phyloP scores from a whole-genome alignment of 257 asterid genomes.

The Anisodus tanguticus region DNA sequence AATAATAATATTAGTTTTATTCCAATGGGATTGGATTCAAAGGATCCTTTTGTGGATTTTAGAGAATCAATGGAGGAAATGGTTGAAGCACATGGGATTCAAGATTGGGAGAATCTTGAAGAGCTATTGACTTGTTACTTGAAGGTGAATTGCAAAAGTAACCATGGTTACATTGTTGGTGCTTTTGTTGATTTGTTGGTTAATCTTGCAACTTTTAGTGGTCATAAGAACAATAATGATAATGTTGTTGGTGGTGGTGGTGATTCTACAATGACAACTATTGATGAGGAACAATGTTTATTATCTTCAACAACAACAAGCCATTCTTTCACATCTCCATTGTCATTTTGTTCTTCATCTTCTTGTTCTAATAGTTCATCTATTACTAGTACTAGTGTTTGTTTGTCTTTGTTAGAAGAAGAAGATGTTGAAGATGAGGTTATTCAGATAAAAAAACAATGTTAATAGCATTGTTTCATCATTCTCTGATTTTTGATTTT shows the following conservation, averaged over 20 bases:
- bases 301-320: conserved; percentile 41
- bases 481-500: conserved; percentile 33
- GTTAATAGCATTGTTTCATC: conserved; percentile 27
- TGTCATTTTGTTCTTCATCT: conserved; percentile 59
- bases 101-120: conserved; percentile 64
- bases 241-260: background rate
- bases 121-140: conserved; percentile 63
- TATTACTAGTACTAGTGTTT: conserved; percentile 30
- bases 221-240: background rate
- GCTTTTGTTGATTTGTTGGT: conserved; percentile 78
- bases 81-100: conserved; percentile 61
- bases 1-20: background rate
- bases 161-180: conserved; percentile 64
- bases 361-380: conserved; percentile 42
- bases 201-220: conserved; percentile 32
- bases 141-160: conserved; percentile 51
- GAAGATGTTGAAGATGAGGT: conserved; percentile 42
- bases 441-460: conserved; percentile 32
- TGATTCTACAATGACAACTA: conserved; percentile 27
- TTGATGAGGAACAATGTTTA: conserved; percentile 33
- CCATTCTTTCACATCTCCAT: conserved; percentile 68
- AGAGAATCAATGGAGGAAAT: conserved; percentile 79
- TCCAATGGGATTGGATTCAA: conserved; percentile 59
- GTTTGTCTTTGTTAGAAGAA: conserved; percentile 45
- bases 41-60: conserved; percentile 67